A percentile compares a stretch with the other conserved stretches of the same genome.
These are phyloP conservation scores for Senna tora DNA, from an alignment of 306 rosid species.

Conservation along the genomic window DNA sequence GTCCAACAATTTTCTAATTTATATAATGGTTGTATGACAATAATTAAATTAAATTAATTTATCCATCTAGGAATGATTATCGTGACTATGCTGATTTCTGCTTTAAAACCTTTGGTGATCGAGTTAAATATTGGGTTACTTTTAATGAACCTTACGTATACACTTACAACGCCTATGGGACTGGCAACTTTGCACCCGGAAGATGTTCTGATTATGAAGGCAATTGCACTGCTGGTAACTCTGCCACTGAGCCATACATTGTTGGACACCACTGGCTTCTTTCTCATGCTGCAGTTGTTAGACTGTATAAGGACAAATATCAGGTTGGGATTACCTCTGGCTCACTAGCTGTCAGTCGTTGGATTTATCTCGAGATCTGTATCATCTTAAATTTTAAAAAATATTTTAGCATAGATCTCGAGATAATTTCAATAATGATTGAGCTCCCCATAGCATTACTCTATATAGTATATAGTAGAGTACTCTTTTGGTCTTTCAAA, in stretches of 20 bases:
- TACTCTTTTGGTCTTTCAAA: too few species aligned
- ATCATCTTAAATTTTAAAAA: too few species aligned
- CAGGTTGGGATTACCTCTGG: too few species aligned
- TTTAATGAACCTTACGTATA: slow-evolving; percentile 47
- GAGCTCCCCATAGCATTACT: too few species aligned
- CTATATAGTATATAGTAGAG: too few species aligned
- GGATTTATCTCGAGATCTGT: too few species aligned
- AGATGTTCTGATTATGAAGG: slow-evolving; percentile 52
- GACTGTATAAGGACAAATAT: not conserved
- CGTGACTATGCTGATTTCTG: slow-evolving; percentile 42
- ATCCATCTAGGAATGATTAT: slow-evolving; percentile 47
- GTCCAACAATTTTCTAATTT: too few species aligned
- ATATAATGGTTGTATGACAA: too few species aligned
- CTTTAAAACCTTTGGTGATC: slow-evolving; percentile 56
- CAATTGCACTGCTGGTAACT: slow-evolving; percentile 42
- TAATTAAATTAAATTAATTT: too few species aligned
- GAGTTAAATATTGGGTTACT: slow-evolving; percentile 60
- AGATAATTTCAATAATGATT: too few species aligned
- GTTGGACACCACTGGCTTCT: slow-evolving; percentile 54
- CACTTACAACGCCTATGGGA: slow-evolving; percentile 39
- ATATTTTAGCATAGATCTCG: too few species aligned
- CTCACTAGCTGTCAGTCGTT: too few species aligned
- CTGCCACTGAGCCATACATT: slow-evolving; percentile 58
- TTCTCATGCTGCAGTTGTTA: slow-evolving; percentile 47
- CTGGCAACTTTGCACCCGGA: slow-evolving; percentile 56